A percentile compares a stretch with the other conserved stretches of the same genome.
phyloP scores from a whole-genome alignment of 495 filamentous ascomycete species.

The Pseudevernia furfuracea region DNA sequence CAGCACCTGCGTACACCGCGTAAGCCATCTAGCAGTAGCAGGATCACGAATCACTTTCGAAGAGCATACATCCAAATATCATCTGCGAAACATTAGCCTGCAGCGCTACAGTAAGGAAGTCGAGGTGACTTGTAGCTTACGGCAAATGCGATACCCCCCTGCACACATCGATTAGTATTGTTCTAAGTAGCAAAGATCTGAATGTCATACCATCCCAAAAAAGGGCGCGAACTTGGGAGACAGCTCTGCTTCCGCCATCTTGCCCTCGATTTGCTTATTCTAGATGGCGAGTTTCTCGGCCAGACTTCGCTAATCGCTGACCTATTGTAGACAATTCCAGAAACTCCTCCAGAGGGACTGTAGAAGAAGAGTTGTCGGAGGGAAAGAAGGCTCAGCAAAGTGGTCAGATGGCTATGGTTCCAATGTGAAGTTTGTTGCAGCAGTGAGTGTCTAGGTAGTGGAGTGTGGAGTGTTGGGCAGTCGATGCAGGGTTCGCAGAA shows the following conservation, averaged over 20 bases:
- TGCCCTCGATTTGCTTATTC: constrained; percentile 24
- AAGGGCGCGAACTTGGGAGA: constrained; percentile 92
- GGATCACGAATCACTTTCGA: constrained; percentile 7
- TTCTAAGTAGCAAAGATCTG: constrained; percentile 8
- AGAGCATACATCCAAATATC: constrained; percentile 78
- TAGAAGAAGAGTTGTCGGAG: not conserved
- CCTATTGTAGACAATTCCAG: not conserved
- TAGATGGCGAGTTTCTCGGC: not conserved
- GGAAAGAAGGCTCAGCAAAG: not conserved
- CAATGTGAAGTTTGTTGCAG: not conserved
- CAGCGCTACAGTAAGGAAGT: constrained; percentile 23
- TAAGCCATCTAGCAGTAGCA: constrained; percentile 13
- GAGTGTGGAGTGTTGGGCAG: not conserved
- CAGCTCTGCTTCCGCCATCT: constrained; percentile 59
- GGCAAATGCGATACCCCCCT: constrained; percentile 85
- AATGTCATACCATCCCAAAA: constrained; percentile 79
- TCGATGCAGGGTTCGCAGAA: constrained; percentile 7
- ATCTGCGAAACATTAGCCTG: constrained; percentile 40
- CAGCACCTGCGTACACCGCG: constrained; percentile 54
- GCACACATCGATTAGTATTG: constrained; percentile 22
- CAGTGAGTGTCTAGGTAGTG: not conserved
- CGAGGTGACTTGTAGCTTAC: constrained; percentile 50
- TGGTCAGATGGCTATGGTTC: not conserved
- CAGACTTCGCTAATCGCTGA: not conserved
- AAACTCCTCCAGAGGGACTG: not conserved